phyloP scores from a whole-genome alignment of 2,329 filamentous ascomycete species.

The Diaporthe sp. region DNA sequence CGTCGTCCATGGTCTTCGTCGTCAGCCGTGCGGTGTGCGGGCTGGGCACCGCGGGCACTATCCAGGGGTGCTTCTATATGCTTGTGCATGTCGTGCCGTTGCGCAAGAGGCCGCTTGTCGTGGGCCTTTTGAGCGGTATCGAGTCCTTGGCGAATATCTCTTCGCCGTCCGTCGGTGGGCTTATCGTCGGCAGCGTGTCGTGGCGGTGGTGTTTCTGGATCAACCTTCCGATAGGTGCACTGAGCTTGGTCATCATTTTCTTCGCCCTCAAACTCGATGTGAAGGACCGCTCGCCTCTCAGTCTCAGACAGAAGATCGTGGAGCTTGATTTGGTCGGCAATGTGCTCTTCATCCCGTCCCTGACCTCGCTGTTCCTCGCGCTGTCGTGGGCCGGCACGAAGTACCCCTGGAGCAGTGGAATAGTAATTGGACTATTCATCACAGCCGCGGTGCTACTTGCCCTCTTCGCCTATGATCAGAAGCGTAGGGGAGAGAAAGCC shows the following conservation, averaged over 20 bases:
- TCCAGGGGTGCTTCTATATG: constrained; percentile 37
- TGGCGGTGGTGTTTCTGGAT: constrained; percentile 41
- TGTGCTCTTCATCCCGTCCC: constrained; percentile 40
- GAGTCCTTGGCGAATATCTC: constrained; percentile 32
- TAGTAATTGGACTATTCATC: constrained; percentile 50
- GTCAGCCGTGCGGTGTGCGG: constrained; percentile 35
- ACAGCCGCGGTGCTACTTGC: constrained; percentile 40
- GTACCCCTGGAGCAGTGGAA: constrained; percentile 49
- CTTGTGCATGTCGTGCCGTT: constrained; percentile 34
- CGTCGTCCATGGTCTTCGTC: constrained; percentile 30
- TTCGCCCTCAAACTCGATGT: constrained; percentile 30
- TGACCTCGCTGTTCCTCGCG: constrained; percentile 50
- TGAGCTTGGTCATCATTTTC: constrained; percentile 31
- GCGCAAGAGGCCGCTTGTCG: constrained; percentile 29
- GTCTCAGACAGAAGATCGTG: constrained; percentile 47
- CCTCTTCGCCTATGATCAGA: constrained; percentile 49
- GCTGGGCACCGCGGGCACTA: constrained; percentile 11
- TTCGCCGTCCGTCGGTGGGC: constrained; percentile 34
- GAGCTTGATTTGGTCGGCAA: constrained; percentile 55
- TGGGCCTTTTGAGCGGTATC: constrained; percentile 1
- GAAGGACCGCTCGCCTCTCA: not conserved
- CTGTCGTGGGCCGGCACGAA: constrained; percentile 55
- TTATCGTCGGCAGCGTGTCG: constrained; percentile 29
- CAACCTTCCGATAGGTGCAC: constrained; percentile 30
- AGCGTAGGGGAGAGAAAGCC: constrained; percentile 51